Evolutionary conservation across 106 monocot genomes (phyloP).

Genomic region (Agapanthus africanus): DNA sequence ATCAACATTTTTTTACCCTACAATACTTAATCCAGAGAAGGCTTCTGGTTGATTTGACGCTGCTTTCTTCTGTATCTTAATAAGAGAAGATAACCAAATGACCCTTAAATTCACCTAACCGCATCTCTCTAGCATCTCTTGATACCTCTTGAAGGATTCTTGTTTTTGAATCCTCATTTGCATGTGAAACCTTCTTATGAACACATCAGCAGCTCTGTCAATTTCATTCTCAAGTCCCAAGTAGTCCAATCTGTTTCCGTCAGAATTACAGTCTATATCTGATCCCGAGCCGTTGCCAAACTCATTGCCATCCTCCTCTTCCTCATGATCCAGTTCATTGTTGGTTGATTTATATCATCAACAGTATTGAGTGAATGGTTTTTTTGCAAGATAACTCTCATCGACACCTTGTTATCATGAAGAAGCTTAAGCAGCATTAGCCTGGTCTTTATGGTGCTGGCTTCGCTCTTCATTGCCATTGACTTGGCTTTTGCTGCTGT

Average conservation of each 20-base stretch:
- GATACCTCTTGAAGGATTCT: conserved; percentile 62
- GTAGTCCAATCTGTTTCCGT: not conserved
- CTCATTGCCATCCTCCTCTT: conserved; percentile 17
- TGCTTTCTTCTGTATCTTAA: too few relatives aligned
- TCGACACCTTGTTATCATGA: conserved; percentile 40
- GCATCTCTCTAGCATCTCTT: conserved; percentile 44
- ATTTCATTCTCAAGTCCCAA: conserved; percentile 41
- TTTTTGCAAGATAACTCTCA: conserved; percentile 27
- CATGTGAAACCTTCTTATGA: conserved; percentile 43
- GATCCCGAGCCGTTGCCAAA: conserved; percentile 21
- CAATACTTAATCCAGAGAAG: too few relatives aligned
- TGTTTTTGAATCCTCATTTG: conserved; percentile 68
- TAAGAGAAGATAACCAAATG: too few relatives aligned
- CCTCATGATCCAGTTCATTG: not conserved
- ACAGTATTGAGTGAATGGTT: not conserved
- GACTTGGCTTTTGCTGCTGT: conserved; percentile 26
- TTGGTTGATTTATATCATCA: not conserved
- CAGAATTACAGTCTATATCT: conserved; percentile 27
- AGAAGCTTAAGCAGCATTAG: conserved; percentile 43
- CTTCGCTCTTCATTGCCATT: conserved; percentile 40
- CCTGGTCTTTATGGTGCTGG: conserved; percentile 34
- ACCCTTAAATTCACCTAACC: too few relatives aligned
- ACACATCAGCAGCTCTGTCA: conserved; percentile 46
- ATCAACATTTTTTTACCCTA: too few relatives aligned
- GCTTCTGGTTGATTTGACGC: too few relatives aligned